Evolutionary conservation across 169 alveolate genomes (phyloP).

Genomic region (Amoebophrya sp.): DNA sequence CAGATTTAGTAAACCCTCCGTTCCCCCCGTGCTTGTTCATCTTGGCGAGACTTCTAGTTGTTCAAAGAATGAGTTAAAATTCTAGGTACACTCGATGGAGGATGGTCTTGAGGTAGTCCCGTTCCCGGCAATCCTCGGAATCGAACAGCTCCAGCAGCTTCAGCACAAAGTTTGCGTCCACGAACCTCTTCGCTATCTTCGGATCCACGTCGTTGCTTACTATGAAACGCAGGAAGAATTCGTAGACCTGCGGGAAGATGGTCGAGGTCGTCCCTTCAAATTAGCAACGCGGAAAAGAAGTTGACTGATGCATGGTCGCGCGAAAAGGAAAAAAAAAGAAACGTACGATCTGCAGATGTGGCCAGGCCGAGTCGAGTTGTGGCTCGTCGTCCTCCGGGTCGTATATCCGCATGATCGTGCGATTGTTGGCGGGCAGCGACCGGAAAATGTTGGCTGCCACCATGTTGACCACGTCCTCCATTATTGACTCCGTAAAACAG

Average conservation of each 20-base stretch:
- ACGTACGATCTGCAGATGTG: slow-evolving; percentile 51
- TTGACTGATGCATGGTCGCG: no score
- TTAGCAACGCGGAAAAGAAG: no score
- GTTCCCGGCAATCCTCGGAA: slow-evolving; percentile 87
- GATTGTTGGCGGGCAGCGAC: slow-evolving; percentile 37
- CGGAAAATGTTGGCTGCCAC: slow-evolving; percentile 53
- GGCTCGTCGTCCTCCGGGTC: slow-evolving; percentile 73
- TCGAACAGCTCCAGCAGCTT: slow-evolving; percentile 66
- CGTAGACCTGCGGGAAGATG: slow-evolving; percentile 52
- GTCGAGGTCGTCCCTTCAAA: no score
- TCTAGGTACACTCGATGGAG: slow-evolving; percentile 76
- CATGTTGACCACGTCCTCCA: slow-evolving; percentile 62
- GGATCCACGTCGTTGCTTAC: slow-evolving; percentile 66
- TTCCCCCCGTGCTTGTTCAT: no score
- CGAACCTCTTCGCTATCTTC: slow-evolving; percentile 59
- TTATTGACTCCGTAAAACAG: slow-evolving; percentile 47
- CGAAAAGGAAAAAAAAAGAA: no score
- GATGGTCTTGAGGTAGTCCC: slow-evolving; percentile 87
- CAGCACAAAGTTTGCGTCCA: slow-evolving; percentile 60
- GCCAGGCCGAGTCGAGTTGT: slow-evolving; percentile 56
- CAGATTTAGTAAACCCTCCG: no score
- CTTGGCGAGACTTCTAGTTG: no score
- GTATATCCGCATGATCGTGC: slow-evolving; percentile 16
- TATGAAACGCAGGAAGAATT: slow-evolving; percentile 63
- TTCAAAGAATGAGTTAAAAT: no score